phyloP scores from a whole-genome alignment of 352 stramenopile genomes.

The Phytophthora pinifolia region DNA sequence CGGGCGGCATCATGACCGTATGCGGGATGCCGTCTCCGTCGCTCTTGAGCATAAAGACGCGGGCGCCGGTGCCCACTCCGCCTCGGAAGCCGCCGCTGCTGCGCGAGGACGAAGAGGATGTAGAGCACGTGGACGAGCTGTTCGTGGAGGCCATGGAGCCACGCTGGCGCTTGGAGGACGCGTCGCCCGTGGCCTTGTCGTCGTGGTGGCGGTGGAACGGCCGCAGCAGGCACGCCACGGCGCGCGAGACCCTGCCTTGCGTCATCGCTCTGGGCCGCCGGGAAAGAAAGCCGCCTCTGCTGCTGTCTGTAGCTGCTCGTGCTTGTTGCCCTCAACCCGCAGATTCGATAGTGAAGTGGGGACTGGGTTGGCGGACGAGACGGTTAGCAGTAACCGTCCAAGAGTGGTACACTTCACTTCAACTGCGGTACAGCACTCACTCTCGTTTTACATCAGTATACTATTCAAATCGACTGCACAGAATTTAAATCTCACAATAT shows the following conservation, averaged over 20 bases:
- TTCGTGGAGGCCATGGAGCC: slow-evolving; percentile 21
- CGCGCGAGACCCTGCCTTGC: slow-evolving; percentile 39
- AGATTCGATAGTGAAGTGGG: slow-evolving; percentile 28
- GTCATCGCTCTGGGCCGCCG: slow-evolving; percentile 10
- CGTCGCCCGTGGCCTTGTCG: slow-evolving; percentile 5
- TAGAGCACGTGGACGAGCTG: slow-evolving; percentile 33
- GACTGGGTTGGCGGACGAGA: too few species aligned
- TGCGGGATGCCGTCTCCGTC: slow-evolving; percentile 16
- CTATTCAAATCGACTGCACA: too few species aligned
- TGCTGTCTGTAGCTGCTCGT: background rate
- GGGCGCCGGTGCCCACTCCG: background rate
- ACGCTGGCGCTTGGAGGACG: slow-evolving; percentile 14
- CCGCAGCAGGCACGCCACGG: slow-evolving; percentile 39
- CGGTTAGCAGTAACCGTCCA: slow-evolving; percentile 10
- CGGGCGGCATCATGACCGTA: slow-evolving; percentile 34
- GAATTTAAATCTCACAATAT: too few species aligned
- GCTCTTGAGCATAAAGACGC: slow-evolving; percentile 27
- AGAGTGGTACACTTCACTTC: slow-evolving; percentile 22
- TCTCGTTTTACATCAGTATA: slow-evolving; percentile 5
- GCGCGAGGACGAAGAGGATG: slow-evolving; percentile 27
- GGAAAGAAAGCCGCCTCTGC: too few species aligned
- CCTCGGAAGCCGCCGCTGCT: slow-evolving; percentile 20
- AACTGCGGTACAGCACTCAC: slow-evolving; percentile 10
- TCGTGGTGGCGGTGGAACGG: slow-evolving; percentile 39
- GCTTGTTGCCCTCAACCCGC: slow-evolving; percentile 3